Base-by-base conservation (phyloP, 352 stramenopile species). In the Phytophthora agathidicida region DNA sequence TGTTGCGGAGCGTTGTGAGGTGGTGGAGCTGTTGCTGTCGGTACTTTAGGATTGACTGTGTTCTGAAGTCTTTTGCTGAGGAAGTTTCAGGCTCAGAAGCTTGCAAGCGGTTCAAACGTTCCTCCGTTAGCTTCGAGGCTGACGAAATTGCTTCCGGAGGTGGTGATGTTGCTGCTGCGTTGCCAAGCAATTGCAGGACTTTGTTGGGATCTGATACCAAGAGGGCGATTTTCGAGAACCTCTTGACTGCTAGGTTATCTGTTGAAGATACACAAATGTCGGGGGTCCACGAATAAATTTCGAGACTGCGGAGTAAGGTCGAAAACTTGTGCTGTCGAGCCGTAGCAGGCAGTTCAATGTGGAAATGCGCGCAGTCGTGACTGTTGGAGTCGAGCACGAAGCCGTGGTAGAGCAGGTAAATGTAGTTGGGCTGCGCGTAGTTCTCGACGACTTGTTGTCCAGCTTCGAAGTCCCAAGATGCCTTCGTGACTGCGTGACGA, bases 341-440 rank as follows among this genome's bases (percentile, higher is more conserved):
- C 32, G 39, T 8, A 58, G n/a, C 3, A 13, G 58, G 54, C 6
- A 85, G 41, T 17, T 82, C 39, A 9, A 93, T 43, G 28, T 71
- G 67, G 26, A 91, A 66, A 47, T 90, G 80, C 7, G 86, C 81
- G 50, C 91, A 98, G 57, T 98, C 90, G 68, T 96, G 65, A 16
- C 62, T 75, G 71, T 97, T 97, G 17, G 14, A 33, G 48, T 48
- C 49, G 50, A 98, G 63, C 17, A 89, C 79, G 47, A 98, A 98
- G 27, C 93, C 93, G 65, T 98, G 93, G 65, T 95, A 97, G 3
- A 96, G 38, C 42, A 98, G 72, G 59, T 98, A 98, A 47, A 97
- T 95, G 73, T 97, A 88, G 71, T 98, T 98, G 16, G 93, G 75
- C 70, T 98, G 93, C 1, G 84, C 93, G 61, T 98, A 98, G 73